phyloP scores from a whole-genome alignment of 2,329 filamentous ascomycete genomes.

The Talaromyces sp. region DNA sequence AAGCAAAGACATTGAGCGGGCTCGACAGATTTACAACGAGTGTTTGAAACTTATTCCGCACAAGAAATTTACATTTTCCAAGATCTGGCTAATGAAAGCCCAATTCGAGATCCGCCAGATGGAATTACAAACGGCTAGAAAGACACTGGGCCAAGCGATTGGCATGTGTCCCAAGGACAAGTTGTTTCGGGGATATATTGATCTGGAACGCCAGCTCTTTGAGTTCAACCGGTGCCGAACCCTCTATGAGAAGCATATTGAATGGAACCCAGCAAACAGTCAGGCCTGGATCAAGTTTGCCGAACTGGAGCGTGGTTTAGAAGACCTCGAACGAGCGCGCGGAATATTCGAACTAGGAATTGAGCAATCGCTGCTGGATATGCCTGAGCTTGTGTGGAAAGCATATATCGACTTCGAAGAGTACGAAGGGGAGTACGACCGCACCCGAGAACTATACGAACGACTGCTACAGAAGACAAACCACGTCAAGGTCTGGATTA shows the following conservation, averaged over 20 bases:
- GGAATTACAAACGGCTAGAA: slow-evolving; percentile 72
- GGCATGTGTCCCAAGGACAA: slow-evolving; percentile 96
- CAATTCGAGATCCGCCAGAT: slow-evolving; percentile 89
- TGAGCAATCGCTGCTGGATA: slow-evolving; percentile 75
- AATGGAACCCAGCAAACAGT: slow-evolving; percentile 84
- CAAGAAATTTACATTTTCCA: slow-evolving; percentile 95
- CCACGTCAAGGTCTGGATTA: slow-evolving; percentile 99
- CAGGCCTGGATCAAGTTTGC: slow-evolving; percentile 97
- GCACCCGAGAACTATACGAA: slow-evolving; percentile 78
- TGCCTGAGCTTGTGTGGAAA: slow-evolving; percentile 98
- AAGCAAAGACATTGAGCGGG: slow-evolving; percentile 68
- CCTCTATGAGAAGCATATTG: slow-evolving; percentile 88
- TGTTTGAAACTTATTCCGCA: slow-evolving; percentile 85
- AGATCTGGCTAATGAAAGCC: slow-evolving; percentile 89
- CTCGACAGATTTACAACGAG: slow-evolving; percentile 84
- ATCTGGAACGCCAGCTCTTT: slow-evolving; percentile 86
- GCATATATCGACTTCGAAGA: slow-evolving; percentile 98
- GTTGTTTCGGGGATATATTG: slow-evolving; percentile 88
- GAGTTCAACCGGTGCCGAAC: slow-evolving; percentile 89
- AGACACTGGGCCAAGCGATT: slow-evolving; percentile 82
- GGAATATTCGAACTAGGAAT: slow-evolving; percentile 92
- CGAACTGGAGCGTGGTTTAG: slow-evolving; percentile 82
- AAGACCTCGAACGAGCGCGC: slow-evolving; percentile 79
- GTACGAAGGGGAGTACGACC: slow-evolving; percentile 84
- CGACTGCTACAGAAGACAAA: slow-evolving; percentile 89